These are phyloP conservation scores for Penicillium brevicompactum DNA, from an alignment of 2,329 filamentous ascomycete genomes.

Conservation along the genomic window DNA sequence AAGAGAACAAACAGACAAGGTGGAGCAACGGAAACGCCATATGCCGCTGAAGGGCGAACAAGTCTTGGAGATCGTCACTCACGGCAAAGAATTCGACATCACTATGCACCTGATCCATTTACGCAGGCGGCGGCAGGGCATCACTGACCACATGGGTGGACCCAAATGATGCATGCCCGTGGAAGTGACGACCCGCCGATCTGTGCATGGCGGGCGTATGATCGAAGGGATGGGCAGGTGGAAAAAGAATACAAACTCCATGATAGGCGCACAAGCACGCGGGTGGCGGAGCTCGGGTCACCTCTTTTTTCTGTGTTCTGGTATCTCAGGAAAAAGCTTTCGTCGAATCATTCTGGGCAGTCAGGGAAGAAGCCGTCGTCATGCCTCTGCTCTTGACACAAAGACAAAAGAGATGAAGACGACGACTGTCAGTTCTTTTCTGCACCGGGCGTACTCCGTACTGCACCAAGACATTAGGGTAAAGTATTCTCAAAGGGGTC, in stretches of 20 bases:
- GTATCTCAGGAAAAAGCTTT: neutral
- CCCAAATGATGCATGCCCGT: neutral
- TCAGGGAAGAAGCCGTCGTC: neutral
- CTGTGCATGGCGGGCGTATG: neutral
- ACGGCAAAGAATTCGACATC: neutral
- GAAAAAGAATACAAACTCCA: neutral
- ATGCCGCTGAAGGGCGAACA: neutral
- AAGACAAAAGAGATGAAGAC: neutral
- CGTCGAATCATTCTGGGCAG: neutral
- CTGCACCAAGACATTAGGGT: neutral
- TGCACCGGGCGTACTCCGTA: neutral
- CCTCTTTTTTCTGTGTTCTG: neutral
- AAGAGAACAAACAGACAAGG: neutral
- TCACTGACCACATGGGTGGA: neutral
- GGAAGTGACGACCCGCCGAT: neutral
- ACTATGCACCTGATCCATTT: neutral
- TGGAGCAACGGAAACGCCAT: neutral
- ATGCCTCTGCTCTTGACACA: neutral
- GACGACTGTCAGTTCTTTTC: neutral
- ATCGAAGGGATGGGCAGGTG: neutral
- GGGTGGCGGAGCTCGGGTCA: neutral
- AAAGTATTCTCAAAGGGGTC: constrained; percentile 1
- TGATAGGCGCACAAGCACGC: neutral
- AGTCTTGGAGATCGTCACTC: neutral
- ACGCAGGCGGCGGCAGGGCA: neutral